Conservation (phyloP, 768 basidiomycete species). For the Suillus luteus region DNA sequence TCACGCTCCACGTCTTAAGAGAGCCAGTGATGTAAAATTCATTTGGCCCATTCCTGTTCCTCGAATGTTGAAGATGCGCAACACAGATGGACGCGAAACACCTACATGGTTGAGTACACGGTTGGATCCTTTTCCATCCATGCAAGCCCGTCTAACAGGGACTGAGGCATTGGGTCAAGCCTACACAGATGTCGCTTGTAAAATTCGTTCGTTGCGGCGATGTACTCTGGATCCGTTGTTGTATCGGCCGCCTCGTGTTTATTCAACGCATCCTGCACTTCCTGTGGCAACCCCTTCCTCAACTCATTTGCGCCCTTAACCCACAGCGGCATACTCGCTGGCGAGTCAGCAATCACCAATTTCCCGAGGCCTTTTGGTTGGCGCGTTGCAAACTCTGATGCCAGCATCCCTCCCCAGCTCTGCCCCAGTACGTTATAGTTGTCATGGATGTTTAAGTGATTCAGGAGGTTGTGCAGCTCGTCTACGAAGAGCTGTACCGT, state of each 20-base stretch:
- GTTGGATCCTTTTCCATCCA: slow-evolving; percentile 47
- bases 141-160: slow-evolving; percentile 36
- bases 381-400: slow-evolving; percentile 31
- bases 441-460: slow-evolving; percentile 45
- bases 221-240: slow-evolving; percentile 45
- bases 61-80: slow-evolving; percentile 7
- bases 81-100: slow-evolving; percentile 4
- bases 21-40: slow-evolving; percentile 38
- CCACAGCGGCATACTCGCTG: slow-evolving; percentile 49
- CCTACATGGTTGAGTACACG: slow-evolving; percentile 50
- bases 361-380: slow-evolving; percentile 48
- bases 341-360: slow-evolving; percentile 47
- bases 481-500: slow-evolving; percentile 52
- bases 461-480: slow-evolving; percentile 43
- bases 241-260: slow-evolving; percentile 50
- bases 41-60: slow-evolving; percentile 41
- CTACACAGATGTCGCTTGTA: slow-evolving; percentile 46
- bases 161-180: slow-evolving; percentile 46
- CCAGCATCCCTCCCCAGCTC: slow-evolving; percentile 50
- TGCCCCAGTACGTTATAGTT: slow-evolving; percentile 46
- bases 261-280: slow-evolving; percentile 39
- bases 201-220: slow-evolving; percentile 43
- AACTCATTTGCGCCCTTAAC: slow-evolving; percentile 34
- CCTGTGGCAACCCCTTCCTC: slow-evolving; percentile 40
- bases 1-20: slow-evolving; percentile 38